Conservation (phyloP, 208 protist genomes). For the Acanthamoeba royreba region DNA sequence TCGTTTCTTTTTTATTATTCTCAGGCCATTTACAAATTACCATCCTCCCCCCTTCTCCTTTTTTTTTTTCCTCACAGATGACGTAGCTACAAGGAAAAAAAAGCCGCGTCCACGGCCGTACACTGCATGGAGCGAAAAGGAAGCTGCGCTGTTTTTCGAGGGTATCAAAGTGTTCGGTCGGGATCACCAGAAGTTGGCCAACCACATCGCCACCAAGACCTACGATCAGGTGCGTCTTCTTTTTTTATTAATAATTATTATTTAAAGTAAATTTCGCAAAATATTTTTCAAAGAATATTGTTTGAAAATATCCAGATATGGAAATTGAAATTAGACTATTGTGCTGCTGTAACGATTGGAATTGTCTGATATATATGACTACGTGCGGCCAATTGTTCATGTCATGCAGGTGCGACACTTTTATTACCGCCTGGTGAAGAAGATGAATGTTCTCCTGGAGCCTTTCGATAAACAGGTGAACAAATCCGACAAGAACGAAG, state of each 20-base stretch:
- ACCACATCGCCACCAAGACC: not conserved
- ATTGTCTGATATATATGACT: too few relatives aligned
- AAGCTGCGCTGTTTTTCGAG: not conserved
- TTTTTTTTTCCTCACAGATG: too few relatives aligned
- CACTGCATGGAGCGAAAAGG: not conserved
- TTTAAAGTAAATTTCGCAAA: too few relatives aligned
- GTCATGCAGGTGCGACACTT: conserved; percentile 33
- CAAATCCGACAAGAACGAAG: not conserved
- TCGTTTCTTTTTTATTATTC: too few relatives aligned
- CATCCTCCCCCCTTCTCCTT: too few relatives aligned
- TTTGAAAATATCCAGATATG: too few relatives aligned
- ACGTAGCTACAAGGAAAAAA: not conserved
- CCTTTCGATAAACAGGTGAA: not conserved
- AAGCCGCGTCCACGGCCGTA: not conserved
- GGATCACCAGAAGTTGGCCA: not conserved
- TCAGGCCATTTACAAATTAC: too few relatives aligned
- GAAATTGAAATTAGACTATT: too few relatives aligned
- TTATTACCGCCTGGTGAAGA: conserved; percentile 28
- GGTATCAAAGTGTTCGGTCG: not conserved
- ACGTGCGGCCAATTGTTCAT: too few relatives aligned
- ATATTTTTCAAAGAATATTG: too few relatives aligned
- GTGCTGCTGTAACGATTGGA: too few relatives aligned
- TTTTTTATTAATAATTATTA: too few relatives aligned
- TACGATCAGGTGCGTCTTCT: not conserved
- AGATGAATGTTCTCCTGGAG: not conserved